Evolutionary conservation across 805 yeast species (phyloP).

Genomic region (Debaryomyces tyrocola): DNA sequence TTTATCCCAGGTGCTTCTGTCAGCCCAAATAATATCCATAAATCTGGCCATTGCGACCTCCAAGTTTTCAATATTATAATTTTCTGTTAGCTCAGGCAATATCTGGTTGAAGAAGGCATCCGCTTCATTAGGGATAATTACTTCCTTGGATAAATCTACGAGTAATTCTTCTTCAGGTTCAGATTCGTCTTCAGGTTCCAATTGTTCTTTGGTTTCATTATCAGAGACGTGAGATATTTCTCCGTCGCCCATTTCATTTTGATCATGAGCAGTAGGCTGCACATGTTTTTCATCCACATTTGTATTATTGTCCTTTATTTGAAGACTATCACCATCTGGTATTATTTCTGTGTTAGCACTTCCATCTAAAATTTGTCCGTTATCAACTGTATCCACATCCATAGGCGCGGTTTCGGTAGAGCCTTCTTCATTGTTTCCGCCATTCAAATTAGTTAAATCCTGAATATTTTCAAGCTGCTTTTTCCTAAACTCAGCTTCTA

Average conservation of each 20-base stretch:
- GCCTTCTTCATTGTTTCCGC: slow-evolving; percentile 1
- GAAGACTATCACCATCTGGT: neutral
- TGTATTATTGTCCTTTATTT: slow-evolving; percentile 1
- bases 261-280: neutral
- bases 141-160: slow-evolving; percentile 57
- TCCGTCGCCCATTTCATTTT: slow-evolving; percentile 1
- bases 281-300: slow-evolving; percentile 4
- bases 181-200: slow-evolving; percentile 14
- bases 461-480: slow-evolving; percentile 5
- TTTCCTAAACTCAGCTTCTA: slow-evolving; percentile 24
- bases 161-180: slow-evolving; percentile 33
- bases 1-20: slow-evolving; percentile 52
- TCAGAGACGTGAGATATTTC: neutral
- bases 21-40: slow-evolving; percentile 72
- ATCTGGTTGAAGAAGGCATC: slow-evolving; percentile 23
- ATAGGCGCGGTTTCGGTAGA: neutral
- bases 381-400: neutral
- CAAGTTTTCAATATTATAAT: slow-evolving; percentile 35
- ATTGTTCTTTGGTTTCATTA: neutral
- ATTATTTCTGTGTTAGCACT: neutral
- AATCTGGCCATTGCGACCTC: slow-evolving; percentile 57
- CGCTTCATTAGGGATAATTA: slow-evolving; percentile 24
- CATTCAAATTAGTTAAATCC: neutral
- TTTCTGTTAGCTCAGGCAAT: slow-evolving; percentile 30
- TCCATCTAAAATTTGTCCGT: neutral